Percentiles rank a stretch among this genome's conserved stretches.
Evolutionary conservation across 129 eudicot genomes (phyloP).

Genomic region (Flaveria sonorensis): DNA sequence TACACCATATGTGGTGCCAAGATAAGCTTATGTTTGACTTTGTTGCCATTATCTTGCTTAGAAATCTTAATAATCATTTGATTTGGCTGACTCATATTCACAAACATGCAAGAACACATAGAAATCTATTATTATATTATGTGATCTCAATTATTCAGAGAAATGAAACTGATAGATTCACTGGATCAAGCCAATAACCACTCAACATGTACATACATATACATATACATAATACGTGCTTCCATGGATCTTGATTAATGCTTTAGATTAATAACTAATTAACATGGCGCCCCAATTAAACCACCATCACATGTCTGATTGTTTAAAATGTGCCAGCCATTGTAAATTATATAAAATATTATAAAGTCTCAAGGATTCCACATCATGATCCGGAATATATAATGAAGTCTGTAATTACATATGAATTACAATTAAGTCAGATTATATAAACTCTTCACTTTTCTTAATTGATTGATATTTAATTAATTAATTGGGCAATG

Average conservation of each 20-base stretch:
- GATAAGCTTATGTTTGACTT: background rate
- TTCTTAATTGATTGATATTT: conserved; percentile 23
- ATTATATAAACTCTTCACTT: conserved; percentile 11
- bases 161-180: conserved; percentile 24
- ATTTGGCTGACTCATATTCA: background rate
- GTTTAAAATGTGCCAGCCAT: conserved; percentile 10
- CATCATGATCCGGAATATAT: conserved; percentile 26
- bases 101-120: background rate
- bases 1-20: background rate
- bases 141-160: conserved; percentile 9
- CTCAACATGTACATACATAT: background rate
- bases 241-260: conserved; percentile 21
- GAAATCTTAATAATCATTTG: background rate
- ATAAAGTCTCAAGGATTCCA: conserved; percentile 21
- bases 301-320: conserved; percentile 24
- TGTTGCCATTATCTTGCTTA: background rate
- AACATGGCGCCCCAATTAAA: background rate
- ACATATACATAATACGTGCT: background rate
- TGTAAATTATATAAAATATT: conserved; percentile 14
- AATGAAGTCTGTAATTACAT: conserved; percentile 33
- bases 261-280: conserved; percentile 3
- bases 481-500: conserved; percentile 18
- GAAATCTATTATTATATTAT: background rate
- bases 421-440: conserved; percentile 23
- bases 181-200: conserved; percentile 19